Base-by-base conservation (phyloP, 352 stramenopile genomes). In the Saprolegnia parasitica region DNA sequence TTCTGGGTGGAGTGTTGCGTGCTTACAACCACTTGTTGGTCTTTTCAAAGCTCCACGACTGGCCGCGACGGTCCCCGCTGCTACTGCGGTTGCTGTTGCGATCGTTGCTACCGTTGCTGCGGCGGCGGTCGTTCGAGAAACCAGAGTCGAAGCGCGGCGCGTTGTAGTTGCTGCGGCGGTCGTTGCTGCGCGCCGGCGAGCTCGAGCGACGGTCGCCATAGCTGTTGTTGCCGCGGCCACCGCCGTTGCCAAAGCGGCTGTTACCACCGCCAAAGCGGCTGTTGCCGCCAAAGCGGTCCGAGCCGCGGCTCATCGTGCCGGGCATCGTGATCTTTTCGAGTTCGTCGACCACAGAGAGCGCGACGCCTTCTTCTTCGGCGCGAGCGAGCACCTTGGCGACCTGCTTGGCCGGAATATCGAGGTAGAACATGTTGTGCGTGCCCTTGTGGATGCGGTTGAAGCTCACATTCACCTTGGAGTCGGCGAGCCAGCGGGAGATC, bases 341-440 rank as follows among this genome's bases (percentile, higher is more conserved):
- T 16, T 68, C 45, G 10, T 29, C 63, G n/a, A 26, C 72, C 0
- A 20, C 46, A 37, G 66, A 45, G 4, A 56, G 54, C 8, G 39
- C 72, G n/a, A 68, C 64, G 18, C 40, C 47, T 13, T 60, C 57
- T 4, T 23, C 46, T 9, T 65, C 68, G 16, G 50, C 73, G 47
- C 81, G 90, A 71, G 87, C 80, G 47, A 87, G 80, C 64, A 63
- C 60, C 15, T 89, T 89, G 70, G 90, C 82, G 80, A 78, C 70
- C 10, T 70, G 63, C 40, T 62, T 60, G 63, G 16, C 18, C 20
- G 63, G 63, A 20, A 70, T 50, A 21, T 70, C 63, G 54, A 70
- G 50, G 54, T 70, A 70, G 24, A 61, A 70, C 37, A 21, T 60
- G 54, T 46, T 49, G 63, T 45, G 21, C 45, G 39, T 37, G 29